Conservation (phyloP, 2,329 filamentous ascomycete genomes). For the Apiospora koreana region DNA sequence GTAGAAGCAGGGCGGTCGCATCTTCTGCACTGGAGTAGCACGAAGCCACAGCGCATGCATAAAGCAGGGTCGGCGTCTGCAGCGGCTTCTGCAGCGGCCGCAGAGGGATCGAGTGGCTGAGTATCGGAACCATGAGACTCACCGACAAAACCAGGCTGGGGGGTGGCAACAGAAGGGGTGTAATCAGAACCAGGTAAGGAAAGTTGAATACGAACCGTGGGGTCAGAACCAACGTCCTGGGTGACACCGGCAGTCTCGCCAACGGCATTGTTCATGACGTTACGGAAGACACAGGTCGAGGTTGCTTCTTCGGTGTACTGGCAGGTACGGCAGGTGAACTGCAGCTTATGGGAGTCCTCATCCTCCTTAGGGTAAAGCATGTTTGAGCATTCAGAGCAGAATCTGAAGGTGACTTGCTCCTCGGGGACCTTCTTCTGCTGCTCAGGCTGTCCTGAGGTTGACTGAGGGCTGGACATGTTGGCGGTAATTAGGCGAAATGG, state of each 20-base stretch:
- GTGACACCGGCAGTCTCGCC: slow-evolving; percentile 97
- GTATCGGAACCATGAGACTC: slow-evolving; percentile 8
- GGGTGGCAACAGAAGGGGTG: slow-evolving; percentile 24
- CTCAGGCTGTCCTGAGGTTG: slow-evolving; percentile 43
- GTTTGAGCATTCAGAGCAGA: slow-evolving; percentile 99
- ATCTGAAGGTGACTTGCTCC: slow-evolving; percentile 92
- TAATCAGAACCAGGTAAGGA: slow-evolving; percentile 32
- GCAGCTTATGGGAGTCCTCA: slow-evolving; percentile 75
- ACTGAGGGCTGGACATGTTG: slow-evolving; percentile 60
- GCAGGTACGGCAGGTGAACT: slow-evolving; percentile 96
- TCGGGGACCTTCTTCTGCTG: slow-evolving; percentile 49
- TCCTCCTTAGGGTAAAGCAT: slow-evolving; percentile 98
- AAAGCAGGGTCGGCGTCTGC: slow-evolving; percentile 23
- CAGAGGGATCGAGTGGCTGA: background rate
- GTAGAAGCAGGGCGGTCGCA: slow-evolving; percentile 31
- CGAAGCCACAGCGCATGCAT: slow-evolving; percentile 33
- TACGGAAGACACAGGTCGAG: slow-evolving; percentile 92
- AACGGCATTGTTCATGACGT: slow-evolving; percentile 86
- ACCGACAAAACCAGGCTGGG: slow-evolving; percentile 12
- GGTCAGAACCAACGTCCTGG: slow-evolving; percentile 94
- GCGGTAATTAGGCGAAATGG: slow-evolving; percentile 9
- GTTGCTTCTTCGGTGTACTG: slow-evolving; percentile 85
- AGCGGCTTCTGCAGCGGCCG: slow-evolving; percentile 14
- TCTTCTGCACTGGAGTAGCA: slow-evolving; percentile 30
- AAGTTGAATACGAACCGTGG: slow-evolving; percentile 80